Conservation (phyloP, 176 grass and related monocot species). For the Eremochloa ophiuroides region DNA sequence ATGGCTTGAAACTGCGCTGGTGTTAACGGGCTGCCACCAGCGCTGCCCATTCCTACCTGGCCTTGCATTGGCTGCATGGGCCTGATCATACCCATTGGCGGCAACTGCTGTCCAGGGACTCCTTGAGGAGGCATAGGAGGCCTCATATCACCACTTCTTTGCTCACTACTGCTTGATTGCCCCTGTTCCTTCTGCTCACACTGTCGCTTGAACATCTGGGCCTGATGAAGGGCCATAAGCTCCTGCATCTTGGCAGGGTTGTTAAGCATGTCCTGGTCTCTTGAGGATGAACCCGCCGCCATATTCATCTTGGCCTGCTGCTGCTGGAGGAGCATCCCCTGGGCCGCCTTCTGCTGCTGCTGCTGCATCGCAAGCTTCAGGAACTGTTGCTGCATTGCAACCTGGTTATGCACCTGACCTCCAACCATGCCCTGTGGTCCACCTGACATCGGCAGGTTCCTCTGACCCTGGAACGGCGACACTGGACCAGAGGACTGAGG, state of each 20-base stretch:
- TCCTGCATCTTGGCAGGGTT: conserved; percentile 80
- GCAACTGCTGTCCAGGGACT: conserved; percentile 40
- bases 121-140: conserved; percentile 45
- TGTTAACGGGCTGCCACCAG: conserved; percentile 44
- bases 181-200: conserved; percentile 49
- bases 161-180: conserved; percentile 31
- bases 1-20: conserved; percentile 73
- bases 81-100: conserved; percentile 43
- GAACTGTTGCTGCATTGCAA: conserved; percentile 73
- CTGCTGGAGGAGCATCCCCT: conserved; percentile 63
- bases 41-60: conserved; percentile 28
- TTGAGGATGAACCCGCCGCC: conserved; percentile 36
- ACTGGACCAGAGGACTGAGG: conserved; percentile 36
- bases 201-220: conserved; percentile 49
- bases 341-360: conserved; percentile 60
- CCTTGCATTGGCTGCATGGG: conserved; percentile 40
- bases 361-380: conserved; percentile 65
- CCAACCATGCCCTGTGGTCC: conserved; percentile 34
- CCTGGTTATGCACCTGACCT: conserved; percentile 40
- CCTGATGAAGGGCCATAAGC: conserved; percentile 65
- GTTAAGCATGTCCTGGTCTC: conserved; percentile 54
- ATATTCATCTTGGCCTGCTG: conserved; percentile 57
- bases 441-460: conserved; percentile 27
- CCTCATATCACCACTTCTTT: conserved; percentile 67
- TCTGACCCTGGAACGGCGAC: conserved; percentile 39